Conservation (phyloP, 306 rosid species). For the Gynostemma pentaphyllum region DNA sequence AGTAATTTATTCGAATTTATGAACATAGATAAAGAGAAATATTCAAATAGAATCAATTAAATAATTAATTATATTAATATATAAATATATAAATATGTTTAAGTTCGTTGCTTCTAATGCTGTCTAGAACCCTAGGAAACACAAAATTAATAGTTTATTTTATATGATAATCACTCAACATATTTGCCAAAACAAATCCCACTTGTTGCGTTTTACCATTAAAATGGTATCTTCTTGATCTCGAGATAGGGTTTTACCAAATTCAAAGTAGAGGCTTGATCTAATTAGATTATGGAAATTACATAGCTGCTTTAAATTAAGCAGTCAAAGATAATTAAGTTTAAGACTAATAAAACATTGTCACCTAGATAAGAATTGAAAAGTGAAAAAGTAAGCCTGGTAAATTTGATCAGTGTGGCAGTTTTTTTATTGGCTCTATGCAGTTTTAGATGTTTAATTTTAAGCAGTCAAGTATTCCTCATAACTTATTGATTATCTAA, state of each 20-base stretch:
- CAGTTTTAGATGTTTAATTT: too few relatives aligned
- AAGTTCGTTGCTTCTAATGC: constrained; percentile 34
- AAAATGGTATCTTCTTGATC: constrained; percentile 2
- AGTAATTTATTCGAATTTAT: background rate
- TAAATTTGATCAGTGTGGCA: too few relatives aligned
- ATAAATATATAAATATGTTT: background rate
- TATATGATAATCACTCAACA: background rate
- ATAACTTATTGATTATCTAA: too few relatives aligned
- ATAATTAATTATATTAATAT: constrained; percentile 12
- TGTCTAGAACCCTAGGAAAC: constrained; percentile 45
- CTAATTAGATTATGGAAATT: too few relatives aligned
- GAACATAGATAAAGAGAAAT: background rate
- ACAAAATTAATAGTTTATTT: constrained; percentile 13
- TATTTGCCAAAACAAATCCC: constrained; percentile 5
- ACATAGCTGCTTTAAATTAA: too few relatives aligned
- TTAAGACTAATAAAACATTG: too few relatives aligned
- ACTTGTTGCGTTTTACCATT: constrained; percentile 5
- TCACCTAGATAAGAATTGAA: too few relatives aligned
- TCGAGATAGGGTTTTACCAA: background rate
- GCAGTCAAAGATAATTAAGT: too few relatives aligned
- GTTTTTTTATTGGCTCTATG: too few relatives aligned
- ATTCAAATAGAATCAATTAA: background rate
- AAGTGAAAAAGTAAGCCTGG: too few relatives aligned
- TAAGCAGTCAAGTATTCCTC: too few relatives aligned
- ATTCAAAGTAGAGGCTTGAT: background rate